phyloP scores from a whole-genome alignment of 1,139 yeast species.

The Blastobotrys elegans region DNA sequence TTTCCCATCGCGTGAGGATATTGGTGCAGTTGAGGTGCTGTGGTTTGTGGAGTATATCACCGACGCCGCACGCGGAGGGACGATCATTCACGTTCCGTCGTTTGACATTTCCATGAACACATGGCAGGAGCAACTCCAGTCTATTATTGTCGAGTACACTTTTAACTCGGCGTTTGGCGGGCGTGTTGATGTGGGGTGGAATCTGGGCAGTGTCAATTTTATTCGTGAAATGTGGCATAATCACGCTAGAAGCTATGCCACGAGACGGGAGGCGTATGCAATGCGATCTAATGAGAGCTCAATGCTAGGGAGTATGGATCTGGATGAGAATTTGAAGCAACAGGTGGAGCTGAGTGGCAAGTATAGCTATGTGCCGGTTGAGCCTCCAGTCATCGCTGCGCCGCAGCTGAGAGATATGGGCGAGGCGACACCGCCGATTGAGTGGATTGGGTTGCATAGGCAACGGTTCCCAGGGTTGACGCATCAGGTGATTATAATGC shows the following conservation, averaged over 20 bases:
- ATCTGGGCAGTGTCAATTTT: constrained; percentile 84
- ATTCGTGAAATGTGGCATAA: constrained; percentile 88
- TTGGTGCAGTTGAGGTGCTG: constrained; percentile 44
- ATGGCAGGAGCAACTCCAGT: constrained; percentile 58
- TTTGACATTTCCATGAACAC: constrained; percentile 72
- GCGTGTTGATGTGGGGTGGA: constrained; percentile 88
- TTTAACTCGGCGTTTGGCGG: constrained; percentile 79
- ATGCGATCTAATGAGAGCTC: constrained; percentile 14
- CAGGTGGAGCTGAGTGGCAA: constrained; percentile 59
- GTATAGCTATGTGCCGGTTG: constrained; percentile 56
- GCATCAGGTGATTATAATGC: constrained; percentile 71
- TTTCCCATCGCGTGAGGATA: constrained; percentile 36
- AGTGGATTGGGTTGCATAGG: constrained; percentile 94
- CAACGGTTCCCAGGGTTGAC: constrained; percentile 79
- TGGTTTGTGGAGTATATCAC: constrained; percentile 54
- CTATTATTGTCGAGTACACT: constrained; percentile 53
- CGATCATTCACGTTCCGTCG: constrained; percentile 73
- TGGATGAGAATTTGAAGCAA: constrained; percentile 41
- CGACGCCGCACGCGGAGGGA: constrained; percentile 67
- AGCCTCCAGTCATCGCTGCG: constrained; percentile 77
- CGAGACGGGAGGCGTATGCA: constrained; percentile 40
- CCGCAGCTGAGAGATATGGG: constrained; percentile 90
- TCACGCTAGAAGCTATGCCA: constrained; percentile 55
- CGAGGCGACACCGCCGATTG: constrained; percentile 95
- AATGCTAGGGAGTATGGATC: constrained; percentile 12